phyloP scores from a whole-genome alignment of 176 grass and related monocot species.

The Oryza nivara region DNA sequence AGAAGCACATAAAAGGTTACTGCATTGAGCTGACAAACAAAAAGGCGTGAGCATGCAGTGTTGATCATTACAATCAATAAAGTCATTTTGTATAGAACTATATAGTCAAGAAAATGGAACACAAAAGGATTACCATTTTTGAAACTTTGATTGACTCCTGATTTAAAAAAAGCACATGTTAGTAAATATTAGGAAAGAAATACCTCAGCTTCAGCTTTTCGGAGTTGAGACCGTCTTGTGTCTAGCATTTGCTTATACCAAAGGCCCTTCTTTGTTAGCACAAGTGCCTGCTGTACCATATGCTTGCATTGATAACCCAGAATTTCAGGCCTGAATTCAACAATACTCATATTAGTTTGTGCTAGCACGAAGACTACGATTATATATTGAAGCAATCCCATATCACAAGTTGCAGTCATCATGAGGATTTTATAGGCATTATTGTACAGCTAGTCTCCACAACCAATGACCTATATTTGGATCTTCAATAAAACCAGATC shows the following conservation, averaged over 20 bases:
- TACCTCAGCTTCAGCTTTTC: conserved; percentile 88
- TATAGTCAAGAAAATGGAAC: background rate
- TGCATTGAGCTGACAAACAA: conserved; percentile 16
- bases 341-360: conserved; percentile 31
- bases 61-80: background rate
- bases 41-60: background rate
- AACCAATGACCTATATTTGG: background rate
- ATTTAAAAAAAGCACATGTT: background rate
- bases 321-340: conserved; percentile 63
- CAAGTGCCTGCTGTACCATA: conserved; percentile 58
- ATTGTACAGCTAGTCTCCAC: conserved; percentile 9
- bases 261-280: conserved; percentile 73
- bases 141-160: background rate
- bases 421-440: background rate
- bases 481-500: background rate
- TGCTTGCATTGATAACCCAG: conserved; percentile 60
- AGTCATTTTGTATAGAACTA: conserved; percentile 1
- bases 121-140: background rate
- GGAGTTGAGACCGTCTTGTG: conserved; percentile 66
- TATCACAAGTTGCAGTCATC: background rate
- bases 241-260: conserved; percentile 80
- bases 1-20: background rate
- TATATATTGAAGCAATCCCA: conserved; percentile 6
- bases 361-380: background rate
- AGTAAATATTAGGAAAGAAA: conserved; percentile 19